Evolutionary conservation across 768 basidiomycete genomes (phyloP).

Genomic region (Boletus huronensis): DNA sequence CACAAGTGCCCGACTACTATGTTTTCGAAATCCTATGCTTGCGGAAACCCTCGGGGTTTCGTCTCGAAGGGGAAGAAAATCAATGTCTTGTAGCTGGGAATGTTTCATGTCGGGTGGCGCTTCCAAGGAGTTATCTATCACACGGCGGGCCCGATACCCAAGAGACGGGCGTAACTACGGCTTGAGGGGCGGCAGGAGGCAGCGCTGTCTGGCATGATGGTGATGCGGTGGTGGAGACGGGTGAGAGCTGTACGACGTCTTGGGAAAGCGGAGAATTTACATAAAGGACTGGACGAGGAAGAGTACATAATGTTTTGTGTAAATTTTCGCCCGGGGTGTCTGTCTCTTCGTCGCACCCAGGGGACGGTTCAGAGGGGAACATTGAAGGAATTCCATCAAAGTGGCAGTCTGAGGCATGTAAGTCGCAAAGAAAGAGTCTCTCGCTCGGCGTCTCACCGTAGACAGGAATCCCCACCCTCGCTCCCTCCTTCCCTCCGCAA

Average conservation of each 20-base stretch:
- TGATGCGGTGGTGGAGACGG: neutral
- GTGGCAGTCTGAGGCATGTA: constrained; percentile 16
- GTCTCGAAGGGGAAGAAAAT: neutral
- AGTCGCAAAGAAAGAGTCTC: constrained; percentile 14
- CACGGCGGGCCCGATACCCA: neutral
- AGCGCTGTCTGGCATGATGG: neutral
- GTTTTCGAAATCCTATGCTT: neutral
- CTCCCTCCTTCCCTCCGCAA: constrained; percentile 22
- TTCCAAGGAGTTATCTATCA: no score
- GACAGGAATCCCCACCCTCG: constrained; percentile 24
- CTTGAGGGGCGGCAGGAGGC: neutral
- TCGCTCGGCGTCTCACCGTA: neutral
- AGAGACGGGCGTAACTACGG: neutral
- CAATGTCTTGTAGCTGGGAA: neutral
- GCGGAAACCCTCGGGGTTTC: neutral
- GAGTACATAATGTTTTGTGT: constrained; percentile 21
- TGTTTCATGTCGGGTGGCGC: no score
- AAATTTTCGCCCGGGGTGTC: neutral
- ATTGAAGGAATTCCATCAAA: neutral
- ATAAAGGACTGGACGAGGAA: constrained; percentile 19
- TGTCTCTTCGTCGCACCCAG: neutral
- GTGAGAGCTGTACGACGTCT: constrained; percentile 9
- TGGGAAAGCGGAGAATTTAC: constrained; percentile 27
- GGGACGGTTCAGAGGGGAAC: neutral
- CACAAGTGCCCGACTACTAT: neutral